phyloP scores from a whole-genome alignment of 106 monocot genomes.

The Triglochin maritima region DNA sequence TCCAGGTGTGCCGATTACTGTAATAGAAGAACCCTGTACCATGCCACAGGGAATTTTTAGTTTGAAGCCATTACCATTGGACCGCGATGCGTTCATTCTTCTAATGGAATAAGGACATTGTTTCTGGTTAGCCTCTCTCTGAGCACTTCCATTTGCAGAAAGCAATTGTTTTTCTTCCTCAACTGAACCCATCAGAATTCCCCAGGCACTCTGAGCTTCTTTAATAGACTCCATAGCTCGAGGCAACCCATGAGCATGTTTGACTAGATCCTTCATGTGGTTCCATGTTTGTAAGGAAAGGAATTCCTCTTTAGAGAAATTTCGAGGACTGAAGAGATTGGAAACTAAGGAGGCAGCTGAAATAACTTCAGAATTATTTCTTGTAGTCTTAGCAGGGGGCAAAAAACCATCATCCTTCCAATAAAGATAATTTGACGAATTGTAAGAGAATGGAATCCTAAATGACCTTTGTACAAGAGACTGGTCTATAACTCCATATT shows the following conservation, averaged over 20 bases:
- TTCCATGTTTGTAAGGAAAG: slow-evolving; percentile 69
- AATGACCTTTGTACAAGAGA: slow-evolving; percentile 40
- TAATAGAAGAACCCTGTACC: slow-evolving; percentile 87
- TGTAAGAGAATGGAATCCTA: slow-evolving; percentile 24
- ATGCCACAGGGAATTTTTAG: slow-evolving; percentile 92
- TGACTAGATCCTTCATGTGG: slow-evolving; percentile 36
- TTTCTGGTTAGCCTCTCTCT: slow-evolving; percentile 34
- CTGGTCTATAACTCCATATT: slow-evolving; percentile 53
- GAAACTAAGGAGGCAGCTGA: slow-evolving; percentile 34
- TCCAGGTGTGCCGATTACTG: slow-evolving; percentile 71
- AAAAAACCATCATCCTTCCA: slow-evolving; percentile 24
- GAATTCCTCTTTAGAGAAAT: slow-evolving; percentile 47
- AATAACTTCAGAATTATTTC: slow-evolving; percentile 34
- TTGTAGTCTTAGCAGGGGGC: slow-evolving; percentile 28
- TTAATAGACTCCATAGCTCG: slow-evolving; percentile 65
- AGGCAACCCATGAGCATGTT: slow-evolving; percentile 37
- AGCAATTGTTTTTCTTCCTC: slow-evolving; percentile 32
- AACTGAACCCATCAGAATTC: slow-evolving; percentile 47
- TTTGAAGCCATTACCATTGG: slow-evolving; percentile 22
- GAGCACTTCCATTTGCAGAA: slow-evolving; percentile 29
- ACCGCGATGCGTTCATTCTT: slow-evolving; percentile 66
- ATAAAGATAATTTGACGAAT: slow-evolving; percentile 35
- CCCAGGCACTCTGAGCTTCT: slow-evolving; percentile 69
- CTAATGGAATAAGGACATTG: slow-evolving; percentile 89
- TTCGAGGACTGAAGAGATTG: slow-evolving; percentile 23